Base-by-base conservation (phyloP, 2,329 filamentous ascomycete genomes). In the Claviceps pusilla region DNA sequence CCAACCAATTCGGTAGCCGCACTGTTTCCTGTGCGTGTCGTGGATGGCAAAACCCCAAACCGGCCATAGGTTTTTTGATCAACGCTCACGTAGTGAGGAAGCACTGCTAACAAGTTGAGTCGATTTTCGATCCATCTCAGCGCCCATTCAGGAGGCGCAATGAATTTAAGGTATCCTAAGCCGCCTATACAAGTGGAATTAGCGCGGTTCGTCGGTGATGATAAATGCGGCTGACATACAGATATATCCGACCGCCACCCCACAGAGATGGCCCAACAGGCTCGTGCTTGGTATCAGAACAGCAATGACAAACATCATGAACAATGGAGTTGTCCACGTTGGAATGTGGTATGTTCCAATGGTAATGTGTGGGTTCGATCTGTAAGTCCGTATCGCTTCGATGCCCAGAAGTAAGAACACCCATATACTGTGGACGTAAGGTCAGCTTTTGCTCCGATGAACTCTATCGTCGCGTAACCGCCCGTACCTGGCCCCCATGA, bases 41-140 rank as follows among this genome's bases (percentile, higher is more conserved):
- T 74, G 1, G 81, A 77, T 2, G 90, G 91, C 55, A 97, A 73
- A 14, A 96, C 86, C 2, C 91, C 91, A 63, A 95, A 96, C 53
- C 91, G 79, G 7, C 91, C 91, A 64, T 91, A 95, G 6, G 88
- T 95, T 76, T 95, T 96, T 69, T 95, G 90, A 64, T 97, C 91
- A 16, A 96, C 84, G 55, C 87, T 94, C 50, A 97, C 86, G 64
- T 95, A 97, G 69, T 95, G 88, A 48, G 91, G 91, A 31, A 97
- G 71, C 56, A 89, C 78, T 24, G 83, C 87, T 28, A 95, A 75
- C 10, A 97, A 76, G 64, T 95, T 93, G 56, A 97, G 72, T 66
- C 91, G 94, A 19, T 80, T 81, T 71, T 98, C 93, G 54, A 96
- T 77, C 83, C 86, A 97, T 59, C 89, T 79, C 54, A 97, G 74